These are phyloP conservation scores for Cinnamomum micranthum DNA, from an alignment of 164 flowering plant genomes.

Conservation along the genomic window DNA sequence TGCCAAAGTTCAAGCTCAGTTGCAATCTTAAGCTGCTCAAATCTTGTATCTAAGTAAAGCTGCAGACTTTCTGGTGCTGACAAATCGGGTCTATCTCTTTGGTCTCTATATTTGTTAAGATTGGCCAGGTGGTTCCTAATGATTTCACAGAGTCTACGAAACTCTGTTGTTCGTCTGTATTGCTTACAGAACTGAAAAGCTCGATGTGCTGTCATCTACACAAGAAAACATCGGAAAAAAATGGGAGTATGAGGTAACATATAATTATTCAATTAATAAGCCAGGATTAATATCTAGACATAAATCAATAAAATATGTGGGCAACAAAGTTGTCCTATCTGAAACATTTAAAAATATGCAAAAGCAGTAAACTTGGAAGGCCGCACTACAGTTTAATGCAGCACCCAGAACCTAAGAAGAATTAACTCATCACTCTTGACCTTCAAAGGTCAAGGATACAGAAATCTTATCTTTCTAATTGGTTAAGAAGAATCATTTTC, in stretches of 20 bases:
- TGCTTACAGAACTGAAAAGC: constrained; percentile 98
- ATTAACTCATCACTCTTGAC: neutral
- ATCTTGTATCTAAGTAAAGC: constrained; percentile 86
- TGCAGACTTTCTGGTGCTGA: constrained; percentile 88
- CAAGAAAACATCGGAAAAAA: neutral
- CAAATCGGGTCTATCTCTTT: constrained; percentile 87
- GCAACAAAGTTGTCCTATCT: neutral
- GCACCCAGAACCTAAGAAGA: neutral
- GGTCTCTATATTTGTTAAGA: constrained; percentile 90
- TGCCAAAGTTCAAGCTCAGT: constrained; percentile 97
- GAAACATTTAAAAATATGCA: neutral
- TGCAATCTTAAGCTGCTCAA: constrained; percentile 94
- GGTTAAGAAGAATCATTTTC: neutral
- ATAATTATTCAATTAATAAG: too few species aligned
- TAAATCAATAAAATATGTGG: neutral
- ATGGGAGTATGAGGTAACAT: neutral
- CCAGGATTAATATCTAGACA: too few species aligned
- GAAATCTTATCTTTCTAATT: too few species aligned
- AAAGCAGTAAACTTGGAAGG: neutral
- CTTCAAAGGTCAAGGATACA: neutral
- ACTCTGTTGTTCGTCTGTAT: constrained; percentile 88
- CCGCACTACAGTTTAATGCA: neutral
- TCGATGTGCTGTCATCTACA: constrained; percentile 89
- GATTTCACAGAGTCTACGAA: constrained; percentile 90
- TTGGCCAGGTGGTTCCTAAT: constrained; percentile 86